These are phyloP conservation scores for Plasmodium ovale DNA, from an alignment of 169 alveolate genomes.

Conservation along the genomic window DNA sequence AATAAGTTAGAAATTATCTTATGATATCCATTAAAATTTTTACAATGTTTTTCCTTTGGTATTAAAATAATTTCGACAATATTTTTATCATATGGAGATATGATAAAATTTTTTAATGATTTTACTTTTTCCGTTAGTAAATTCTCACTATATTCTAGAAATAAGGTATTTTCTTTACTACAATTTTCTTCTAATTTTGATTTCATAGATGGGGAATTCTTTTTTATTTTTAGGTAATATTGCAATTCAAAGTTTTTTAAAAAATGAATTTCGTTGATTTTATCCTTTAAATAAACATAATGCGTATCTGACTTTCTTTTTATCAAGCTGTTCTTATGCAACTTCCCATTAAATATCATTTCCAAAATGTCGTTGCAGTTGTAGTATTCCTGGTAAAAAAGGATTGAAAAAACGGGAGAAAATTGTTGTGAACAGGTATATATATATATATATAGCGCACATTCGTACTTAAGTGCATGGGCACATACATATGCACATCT, in stretches of 20 bases:
- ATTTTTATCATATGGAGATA: conserved; percentile 53
- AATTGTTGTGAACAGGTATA: background rate
- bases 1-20: conserved; percentile 34
- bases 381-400: conserved; percentile 8
- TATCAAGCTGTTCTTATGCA: conserved; percentile 30
- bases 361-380: conserved; percentile 63
- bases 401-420: background rate
- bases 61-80: conserved; percentile 57
- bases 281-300: conserved; percentile 42
- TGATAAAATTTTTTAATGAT: conserved; percentile 40
- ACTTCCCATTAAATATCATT: conserved; percentile 42
- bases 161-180: conserved; percentile 19
- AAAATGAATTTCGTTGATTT: conserved; percentile 45
- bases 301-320: conserved; percentile 32
- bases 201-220: conserved; percentile 16
- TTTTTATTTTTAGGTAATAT: conserved; percentile 52
- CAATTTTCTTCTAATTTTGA: conserved; percentile 8
- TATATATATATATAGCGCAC: background rate
- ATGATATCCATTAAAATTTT: conserved; percentile 41
- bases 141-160: conserved; percentile 40
- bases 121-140: conserved; percentile 67
- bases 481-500: background rate
- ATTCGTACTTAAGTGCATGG: background rate
- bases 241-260: conserved; percentile 60
- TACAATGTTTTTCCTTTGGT: conserved; percentile 34